A percentile compares a stretch with the other conserved stretches of the same genome.
phyloP scores from a whole-genome alignment of 164 flowering plant genomes.

The Pachysandra terminalis region DNA sequence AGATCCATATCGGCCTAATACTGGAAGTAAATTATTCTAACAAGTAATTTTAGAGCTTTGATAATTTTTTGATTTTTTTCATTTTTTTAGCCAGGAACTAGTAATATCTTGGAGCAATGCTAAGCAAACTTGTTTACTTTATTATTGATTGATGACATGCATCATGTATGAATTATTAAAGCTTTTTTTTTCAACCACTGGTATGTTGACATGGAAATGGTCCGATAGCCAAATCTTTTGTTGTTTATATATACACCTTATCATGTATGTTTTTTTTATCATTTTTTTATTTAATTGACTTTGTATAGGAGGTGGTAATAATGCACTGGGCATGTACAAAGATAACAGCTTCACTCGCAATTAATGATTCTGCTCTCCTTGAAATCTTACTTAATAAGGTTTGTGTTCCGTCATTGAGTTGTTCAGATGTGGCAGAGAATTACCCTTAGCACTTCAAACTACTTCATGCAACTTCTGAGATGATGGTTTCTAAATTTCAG shows the following conservation, averaged over 20 bases:
- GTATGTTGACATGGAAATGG: not conserved
- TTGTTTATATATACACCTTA: too few species aligned
- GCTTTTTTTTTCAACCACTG: not conserved
- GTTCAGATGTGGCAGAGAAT: not conserved
- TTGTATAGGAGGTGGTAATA: conserved; percentile 80
- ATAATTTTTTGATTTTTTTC: too few species aligned
- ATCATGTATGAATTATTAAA: too few species aligned
- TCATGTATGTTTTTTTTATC: not conserved
- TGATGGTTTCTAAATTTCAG: conserved; percentile 39
- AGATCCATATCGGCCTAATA: too few species aligned
- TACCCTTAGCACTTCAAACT: not conserved
- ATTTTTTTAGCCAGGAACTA: too few species aligned
- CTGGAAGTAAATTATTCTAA: too few species aligned
- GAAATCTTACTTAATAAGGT: conserved; percentile 94
- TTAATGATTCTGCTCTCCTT: conserved; percentile 77
- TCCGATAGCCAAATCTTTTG: too few species aligned
- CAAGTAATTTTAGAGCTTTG: too few species aligned
- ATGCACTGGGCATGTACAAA: conserved; percentile 99
- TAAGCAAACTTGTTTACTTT: too few species aligned
- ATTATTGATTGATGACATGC: too few species aligned
- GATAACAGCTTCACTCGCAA: conserved; percentile 73
- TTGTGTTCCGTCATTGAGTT: conserved; percentile 8
- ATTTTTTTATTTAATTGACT: conserved; percentile 13
- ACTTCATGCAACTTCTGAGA: conserved; percentile 11
- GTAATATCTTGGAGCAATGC: too few species aligned